These are phyloP conservation scores for Globisporangium camurandrum DNA, from an alignment of 352 stramenopile species.

Conservation along the genomic window DNA sequence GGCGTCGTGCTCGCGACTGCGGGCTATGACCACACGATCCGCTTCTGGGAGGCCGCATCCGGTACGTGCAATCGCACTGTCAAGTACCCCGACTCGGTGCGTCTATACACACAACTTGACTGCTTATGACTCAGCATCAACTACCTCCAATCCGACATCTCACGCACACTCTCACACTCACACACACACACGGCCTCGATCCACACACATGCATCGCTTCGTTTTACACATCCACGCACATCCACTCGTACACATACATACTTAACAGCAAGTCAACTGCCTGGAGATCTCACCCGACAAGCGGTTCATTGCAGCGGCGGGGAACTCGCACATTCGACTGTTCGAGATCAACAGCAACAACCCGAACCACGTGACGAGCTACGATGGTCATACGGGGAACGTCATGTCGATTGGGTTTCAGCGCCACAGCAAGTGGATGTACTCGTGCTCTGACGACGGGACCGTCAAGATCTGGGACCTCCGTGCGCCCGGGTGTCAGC, in stretches of 20 bases:
- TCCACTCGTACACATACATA: neutral
- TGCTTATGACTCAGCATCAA: no score
- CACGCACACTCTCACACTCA: no score
- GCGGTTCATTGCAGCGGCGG: constrained; percentile 94
- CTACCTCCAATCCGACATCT: no score
- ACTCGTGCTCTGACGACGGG: constrained; percentile 95
- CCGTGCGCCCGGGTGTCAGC: constrained; percentile 72
- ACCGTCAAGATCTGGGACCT: constrained; percentile 95
- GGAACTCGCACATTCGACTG: constrained; percentile 95
- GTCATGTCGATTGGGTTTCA: constrained; percentile 98
- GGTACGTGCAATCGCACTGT: constrained; percentile 94
- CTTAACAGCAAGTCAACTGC: constrained; percentile 90
- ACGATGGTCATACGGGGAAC: constrained; percentile 94
- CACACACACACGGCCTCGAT: no score
- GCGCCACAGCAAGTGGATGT: constrained; percentile 96
- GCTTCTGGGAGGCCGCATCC: constrained; percentile 96
- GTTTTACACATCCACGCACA: neutral
- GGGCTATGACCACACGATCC: constrained; percentile 97
- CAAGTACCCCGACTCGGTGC: constrained; percentile 92
- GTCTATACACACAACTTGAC: constrained; percentile 4
- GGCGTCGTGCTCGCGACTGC: constrained; percentile 95
- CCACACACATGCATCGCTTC: neutral
- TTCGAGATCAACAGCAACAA: constrained; percentile 98
- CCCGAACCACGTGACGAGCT: constrained; percentile 91
- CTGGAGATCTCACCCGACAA: constrained; percentile 97